A percentile compares a stretch with the other conserved stretches of the same genome.
Conservation (phyloP, 768 basidiomycete genomes). For the Clitopilus passeckerianus region DNA sequence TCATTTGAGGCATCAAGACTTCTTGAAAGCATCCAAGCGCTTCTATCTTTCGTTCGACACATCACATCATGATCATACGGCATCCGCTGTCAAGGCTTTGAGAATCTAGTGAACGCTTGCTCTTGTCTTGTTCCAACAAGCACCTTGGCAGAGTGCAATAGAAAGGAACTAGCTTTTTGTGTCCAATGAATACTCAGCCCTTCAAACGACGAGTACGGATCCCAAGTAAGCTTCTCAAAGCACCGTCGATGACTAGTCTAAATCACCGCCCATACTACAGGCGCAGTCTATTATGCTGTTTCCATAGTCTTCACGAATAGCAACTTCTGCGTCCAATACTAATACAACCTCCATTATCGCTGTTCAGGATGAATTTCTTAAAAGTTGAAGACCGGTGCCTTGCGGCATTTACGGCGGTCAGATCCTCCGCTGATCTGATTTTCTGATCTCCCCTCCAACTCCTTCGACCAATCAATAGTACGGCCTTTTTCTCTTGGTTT, state of each 20-base stretch:
- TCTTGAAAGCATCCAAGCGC: too few relatives aligned
- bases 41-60: too few relatives aligned
- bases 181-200: neutral
- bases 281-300: neutral
- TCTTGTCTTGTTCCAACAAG: too few relatives aligned
- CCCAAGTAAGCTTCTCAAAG: neutral
- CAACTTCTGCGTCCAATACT: too few relatives aligned
- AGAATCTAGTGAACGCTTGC: too few relatives aligned
- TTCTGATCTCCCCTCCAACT: too few relatives aligned
- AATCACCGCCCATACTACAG: neutral
- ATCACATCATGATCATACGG: too few relatives aligned
- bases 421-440: neutral
- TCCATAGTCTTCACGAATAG: neutral
- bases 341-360: too few relatives aligned
- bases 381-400: neutral
- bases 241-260: neutral
- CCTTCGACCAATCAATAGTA: too few relatives aligned
- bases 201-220: neutral
- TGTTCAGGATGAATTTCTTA: neutral
- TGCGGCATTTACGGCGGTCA: neutral
- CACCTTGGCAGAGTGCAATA: neutral
- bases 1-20: too few relatives aligned
- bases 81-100: too few relatives aligned
- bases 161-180: neutral
- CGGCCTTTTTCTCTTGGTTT: too few relatives aligned